Conservation (phyloP, 2,329 filamentous ascomycete genomes). For the Berkeleyomyces basicola region DNA sequence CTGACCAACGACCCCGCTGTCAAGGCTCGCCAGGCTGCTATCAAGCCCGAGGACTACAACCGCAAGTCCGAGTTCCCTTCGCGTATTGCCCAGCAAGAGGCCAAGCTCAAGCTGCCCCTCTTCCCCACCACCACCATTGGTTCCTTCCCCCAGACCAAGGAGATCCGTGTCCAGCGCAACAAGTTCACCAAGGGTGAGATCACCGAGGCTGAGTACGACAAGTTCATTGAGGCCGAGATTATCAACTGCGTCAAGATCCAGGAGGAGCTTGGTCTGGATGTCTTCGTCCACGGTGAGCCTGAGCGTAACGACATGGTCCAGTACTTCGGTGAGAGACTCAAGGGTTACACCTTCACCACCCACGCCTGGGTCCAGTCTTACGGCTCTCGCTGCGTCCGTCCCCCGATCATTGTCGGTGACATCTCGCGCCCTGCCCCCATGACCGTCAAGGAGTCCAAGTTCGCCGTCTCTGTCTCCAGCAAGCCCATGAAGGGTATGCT, state of each 20-base stretch:
- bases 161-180: conserved; percentile 92
- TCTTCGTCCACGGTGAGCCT: conserved; percentile 95
- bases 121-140: conserved; percentile 99
- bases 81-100: conserved; percentile 78
- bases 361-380: conserved; percentile 98
- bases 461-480: conserved; percentile 85
- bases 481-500: conserved; percentile 99
- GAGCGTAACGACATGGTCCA: conserved; percentile 99
- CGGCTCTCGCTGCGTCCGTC: conserved; percentile 93
- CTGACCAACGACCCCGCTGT: conserved; percentile 95
- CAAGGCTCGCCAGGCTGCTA: conserved; percentile 86
- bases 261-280: conserved; percentile 92
- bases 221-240: conserved; percentile 99
- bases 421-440: conserved; percentile 93
- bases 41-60: conserved; percentile 73
- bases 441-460: conserved; percentile 99
- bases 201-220: conserved; percentile 79
- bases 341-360: conserved; percentile 97
- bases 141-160: conserved; percentile 98
- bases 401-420: conserved; percentile 96
- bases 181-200: conserved; percentile 99
- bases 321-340: conserved; percentile 95
- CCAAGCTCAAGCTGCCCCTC: conserved; percentile 79
- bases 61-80: conserved; percentile 77
- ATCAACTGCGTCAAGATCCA: conserved; percentile 88